Conservation (phyloP, 495 filamentous ascomycete genomes). For the Hypomontagnella submonticulosa region DNA sequence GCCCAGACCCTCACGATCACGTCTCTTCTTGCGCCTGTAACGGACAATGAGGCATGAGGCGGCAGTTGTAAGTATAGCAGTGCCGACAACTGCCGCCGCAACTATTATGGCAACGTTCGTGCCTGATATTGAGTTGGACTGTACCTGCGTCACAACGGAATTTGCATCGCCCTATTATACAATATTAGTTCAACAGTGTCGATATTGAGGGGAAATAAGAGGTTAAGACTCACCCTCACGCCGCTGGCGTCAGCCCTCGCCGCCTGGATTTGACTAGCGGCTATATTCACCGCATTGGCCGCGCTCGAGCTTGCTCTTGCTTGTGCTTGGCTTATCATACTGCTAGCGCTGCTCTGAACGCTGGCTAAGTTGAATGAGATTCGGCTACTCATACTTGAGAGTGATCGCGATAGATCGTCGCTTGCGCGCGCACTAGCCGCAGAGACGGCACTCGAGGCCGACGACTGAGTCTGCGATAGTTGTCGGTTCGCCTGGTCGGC, state of each 20-base stretch:
- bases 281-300: conserved; percentile 43
- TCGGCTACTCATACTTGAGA: conserved; percentile 44
- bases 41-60: conserved; percentile 50
- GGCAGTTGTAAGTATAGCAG: conserved; percentile 50
- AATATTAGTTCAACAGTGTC: conserved; percentile 15
- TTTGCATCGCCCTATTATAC: conserved; percentile 43
- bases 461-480: conserved; percentile 47
- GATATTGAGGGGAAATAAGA: not conserved
- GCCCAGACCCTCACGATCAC: conserved; percentile 19
- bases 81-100: conserved; percentile 52
- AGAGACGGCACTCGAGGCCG: conserved; percentile 49
- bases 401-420: conserved; percentile 34
- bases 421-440: conserved; percentile 42
- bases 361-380: conserved; percentile 33
- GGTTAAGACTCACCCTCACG: conserved; percentile 45
- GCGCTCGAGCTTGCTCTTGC: conserved; percentile 48
- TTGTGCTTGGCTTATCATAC: conserved; percentile 36
- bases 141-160: conserved; percentile 47
- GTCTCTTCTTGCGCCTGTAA: conserved; percentile 44
- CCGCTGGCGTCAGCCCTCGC: conserved; percentile 50
- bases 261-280: conserved; percentile 50
- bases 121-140: conserved; percentile 49
- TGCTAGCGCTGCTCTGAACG: conserved; percentile 43
- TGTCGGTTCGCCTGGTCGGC: conserved; percentile 53
- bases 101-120: conserved; percentile 51